Base-by-base conservation (phyloP, 2,329 filamentous ascomycete genomes). In the Colletotrichum sidae region DNA sequence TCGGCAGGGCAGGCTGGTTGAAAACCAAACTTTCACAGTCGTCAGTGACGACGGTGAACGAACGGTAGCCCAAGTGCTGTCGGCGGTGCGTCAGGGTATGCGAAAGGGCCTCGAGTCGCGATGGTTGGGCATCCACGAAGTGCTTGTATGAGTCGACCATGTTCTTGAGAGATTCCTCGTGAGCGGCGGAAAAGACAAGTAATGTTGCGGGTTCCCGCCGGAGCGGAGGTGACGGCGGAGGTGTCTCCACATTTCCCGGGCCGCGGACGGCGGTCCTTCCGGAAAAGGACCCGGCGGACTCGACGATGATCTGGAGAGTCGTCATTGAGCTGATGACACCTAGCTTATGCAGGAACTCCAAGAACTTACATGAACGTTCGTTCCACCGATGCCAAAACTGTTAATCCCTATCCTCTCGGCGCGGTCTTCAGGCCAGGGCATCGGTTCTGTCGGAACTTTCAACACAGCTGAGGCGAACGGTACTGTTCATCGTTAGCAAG, bases 341-440 rank as follows among this genome's bases (percentile, higher is more conserved):
- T 1, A 34, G 7, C 8, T 6, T 5, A 10, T 13, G 2, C 2
- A 11, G 6, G 10, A 7, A 2, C 2, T n/a, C 8, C 0, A 1
- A 25, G 1, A 73, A 12, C 74, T 64, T 7, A 74, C 73, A 46
- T 81, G 79, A 0, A 72, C 77, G 55, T 81, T 80, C 5, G 75
- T 67, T 0, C 80, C 79, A 0, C 79, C 80, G 39, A 76, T 77
- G 2, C 80, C 79, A 61, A 80, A 82, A 0, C 70, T 74, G 67
- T 80, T 80, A 50, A 82, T 68, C 39, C 72, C 73, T 5, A 76
- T 69, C 5, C 78, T 70, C 42, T 75, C 70, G 1, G 47, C n/a
- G 5, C 71, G 57, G 11, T 67, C 66, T 6, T 42, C 4, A 0
- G 77, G 77, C 71, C 71, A 79, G 1, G 70, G 50, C 1, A 47